phyloP scores from a whole-genome alignment of 805 yeast species.

The Pichia deserticola region DNA sequence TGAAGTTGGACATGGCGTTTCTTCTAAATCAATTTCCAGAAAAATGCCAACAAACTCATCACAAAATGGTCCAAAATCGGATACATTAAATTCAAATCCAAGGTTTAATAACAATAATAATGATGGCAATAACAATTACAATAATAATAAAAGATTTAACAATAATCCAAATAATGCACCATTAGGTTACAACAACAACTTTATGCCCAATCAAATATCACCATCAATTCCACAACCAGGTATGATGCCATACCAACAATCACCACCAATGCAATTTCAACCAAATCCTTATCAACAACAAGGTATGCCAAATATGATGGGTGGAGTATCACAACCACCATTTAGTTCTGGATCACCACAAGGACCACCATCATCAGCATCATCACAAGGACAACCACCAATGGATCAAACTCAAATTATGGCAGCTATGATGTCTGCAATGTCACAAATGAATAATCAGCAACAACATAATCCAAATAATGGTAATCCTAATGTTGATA shows the following conservation, averaged over 20 bases:
- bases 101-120: background rate
- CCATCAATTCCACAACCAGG: background rate
- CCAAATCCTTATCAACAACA: constrained; percentile 4
- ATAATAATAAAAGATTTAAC: background rate
- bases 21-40: constrained; percentile 84
- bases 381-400: constrained; percentile 7
- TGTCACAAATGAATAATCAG: constrained; percentile 19
- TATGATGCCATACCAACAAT: constrained; percentile 6
- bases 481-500: constrained; percentile 22
- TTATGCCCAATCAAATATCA: constrained; percentile 7
- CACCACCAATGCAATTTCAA: constrained; percentile 11
- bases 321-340: constrained; percentile 4
- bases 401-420: constrained; percentile 25
- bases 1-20: constrained; percentile 89
- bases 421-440: constrained; percentile 29
- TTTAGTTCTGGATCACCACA: constrained; percentile 3
- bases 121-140: constrained; percentile 1
- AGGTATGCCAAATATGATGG: constrained; percentile 6
- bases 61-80: constrained; percentile 78
- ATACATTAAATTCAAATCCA: constrained; percentile 21
- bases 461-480: constrained; percentile 15
- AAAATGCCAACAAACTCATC: constrained; percentile 90
- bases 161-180: constrained; percentile 19
- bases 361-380: constrained; percentile 8
- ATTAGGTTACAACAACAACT: constrained; percentile 7